These are phyloP conservation scores for Arabidopsis lyrata DNA, from an alignment of 441 rosid genomes.

Conservation along the genomic window DNA sequence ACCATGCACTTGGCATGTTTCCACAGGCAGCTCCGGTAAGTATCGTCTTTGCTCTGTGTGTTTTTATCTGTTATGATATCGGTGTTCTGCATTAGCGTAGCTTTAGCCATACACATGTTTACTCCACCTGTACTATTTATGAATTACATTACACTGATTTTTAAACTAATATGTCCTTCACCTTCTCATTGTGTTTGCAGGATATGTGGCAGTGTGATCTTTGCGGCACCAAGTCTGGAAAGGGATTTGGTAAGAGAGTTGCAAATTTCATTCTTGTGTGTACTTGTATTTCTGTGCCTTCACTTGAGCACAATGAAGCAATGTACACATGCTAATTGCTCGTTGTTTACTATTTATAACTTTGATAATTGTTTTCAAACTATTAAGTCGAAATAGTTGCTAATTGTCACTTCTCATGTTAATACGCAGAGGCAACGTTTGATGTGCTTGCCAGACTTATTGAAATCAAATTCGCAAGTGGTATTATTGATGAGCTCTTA, in stretches of 20 bases:
- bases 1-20: conserved; percentile 94
- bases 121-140: not conserved
- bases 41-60: conserved; percentile 29
- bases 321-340: conserved; percentile 11
- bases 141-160: not conserved
- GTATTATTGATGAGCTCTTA: conserved; percentile 90
- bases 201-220: conserved; percentile 98
- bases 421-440: conserved; percentile 82
- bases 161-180: not conserved
- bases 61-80: conserved; percentile 15
- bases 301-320: conserved; percentile 1
- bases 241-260: conserved; percentile 88
- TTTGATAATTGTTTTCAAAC: not conserved
- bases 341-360: not conserved
- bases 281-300: conserved; percentile 22
- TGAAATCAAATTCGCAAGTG: conserved; percentile 97
- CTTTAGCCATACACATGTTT: not conserved
- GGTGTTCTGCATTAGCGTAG: conserved; percentile 5
- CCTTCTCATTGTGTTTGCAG: conserved; percentile 51
- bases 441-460: conserved; percentile 94
- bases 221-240: conserved; percentile 91
- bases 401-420: conserved; percentile 14
- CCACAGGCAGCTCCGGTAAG: conserved; percentile 94
- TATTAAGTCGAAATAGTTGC: not conserved
- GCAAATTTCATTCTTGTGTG: conserved; percentile 10